Conservation (phyloP, 2,329 filamentous ascomycete genomes). For the Alternaria triticina region DNA sequence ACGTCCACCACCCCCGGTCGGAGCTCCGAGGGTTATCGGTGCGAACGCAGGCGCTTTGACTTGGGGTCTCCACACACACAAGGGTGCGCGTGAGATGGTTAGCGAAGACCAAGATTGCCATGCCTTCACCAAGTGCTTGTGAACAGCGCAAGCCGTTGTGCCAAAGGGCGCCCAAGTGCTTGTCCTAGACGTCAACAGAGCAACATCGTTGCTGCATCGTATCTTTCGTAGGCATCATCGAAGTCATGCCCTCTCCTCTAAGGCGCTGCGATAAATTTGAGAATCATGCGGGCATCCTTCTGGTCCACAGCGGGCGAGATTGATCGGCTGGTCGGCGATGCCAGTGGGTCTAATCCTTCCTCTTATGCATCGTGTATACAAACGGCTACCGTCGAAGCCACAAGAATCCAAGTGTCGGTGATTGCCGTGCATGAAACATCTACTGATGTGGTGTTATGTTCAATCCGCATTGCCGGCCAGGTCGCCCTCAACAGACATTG, state of each 20-base stretch:
- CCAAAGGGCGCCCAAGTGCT: slow-evolving; percentile 76
- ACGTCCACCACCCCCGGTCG: slow-evolving; percentile 60
- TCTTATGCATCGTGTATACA: slow-evolving; percentile 76
- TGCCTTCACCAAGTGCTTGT: slow-evolving; percentile 72
- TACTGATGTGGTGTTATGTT: slow-evolving; percentile 67
- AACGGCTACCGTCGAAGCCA: slow-evolving; percentile 77
- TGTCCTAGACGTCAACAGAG: slow-evolving; percentile 77
- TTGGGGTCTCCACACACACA: slow-evolving; percentile 73
- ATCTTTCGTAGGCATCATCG: slow-evolving; percentile 70
- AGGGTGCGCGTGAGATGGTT: slow-evolving; percentile 67
- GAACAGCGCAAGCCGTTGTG: neutral
- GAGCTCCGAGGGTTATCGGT: slow-evolving; percentile 78
- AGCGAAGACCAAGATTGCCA: slow-evolving; percentile 68
- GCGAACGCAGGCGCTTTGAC: slow-evolving; percentile 74
- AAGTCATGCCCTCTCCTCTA: slow-evolving; percentile 62
- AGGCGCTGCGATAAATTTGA: slow-evolving; percentile 75
- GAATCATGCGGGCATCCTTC: slow-evolving; percentile 72
- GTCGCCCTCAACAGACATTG: slow-evolving; percentile 59
- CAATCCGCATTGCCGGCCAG: slow-evolving; percentile 66
- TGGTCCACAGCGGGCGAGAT: slow-evolving; percentile 75
- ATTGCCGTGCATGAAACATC: slow-evolving; percentile 74
- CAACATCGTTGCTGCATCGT: slow-evolving; percentile 56
- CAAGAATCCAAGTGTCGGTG: slow-evolving; percentile 82
- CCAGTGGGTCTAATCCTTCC: slow-evolving; percentile 67
- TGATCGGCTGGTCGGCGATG: slow-evolving; percentile 64